Evolutionary conservation across 2,329 filamentous ascomycete genomes (phyloP), one percentile per base, ranked within the genome.

Genomic region (Neocatenulostroma microsporum): DNA sequence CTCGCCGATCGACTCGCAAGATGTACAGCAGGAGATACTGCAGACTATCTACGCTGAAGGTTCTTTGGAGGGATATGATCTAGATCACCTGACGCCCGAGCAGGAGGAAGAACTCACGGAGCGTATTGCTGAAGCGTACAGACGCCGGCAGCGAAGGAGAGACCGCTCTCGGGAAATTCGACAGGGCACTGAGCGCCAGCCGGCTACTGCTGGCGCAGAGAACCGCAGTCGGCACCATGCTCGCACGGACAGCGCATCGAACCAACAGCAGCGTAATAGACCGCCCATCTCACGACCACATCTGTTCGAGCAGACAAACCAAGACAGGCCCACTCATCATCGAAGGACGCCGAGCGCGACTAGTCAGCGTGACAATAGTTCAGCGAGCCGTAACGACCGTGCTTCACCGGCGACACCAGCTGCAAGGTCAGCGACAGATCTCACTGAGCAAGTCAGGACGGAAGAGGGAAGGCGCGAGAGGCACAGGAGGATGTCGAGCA

Each of bases 51-150:
- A 88, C 48, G 82, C 89, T 46, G 86, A 94, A 54, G 87, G 89
- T 0, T 64, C 95, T 14, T 62, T 94, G 21, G 85, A 95, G 51
- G 88, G 86, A 13, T 78, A 95, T 30, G 88, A 95, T 55, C 66
- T 95, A 37, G 84, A 91, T 51, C 88, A 88, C 46, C 78, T 95
- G 37, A 87, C 89, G 44, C 71, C 86, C 12, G 76, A 69, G 32
- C 84, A 87, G 52, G 86, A 95, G 55, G 87, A 95, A 53, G 85
- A 93, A 53, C 76, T 96, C 12, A 94, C 84, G 46, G 83, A 89
- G 53, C 79, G 83, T 40, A 94, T 96, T 50, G 88, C 87, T 2
- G 84, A 93, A 53, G 86, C 86, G 2, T 94, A 93, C 54, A 71
- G 84, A 40, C 74, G 84, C 43, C 73, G 85, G 20, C 85, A 93